Percentiles rank a stretch among this genome's conserved stretches.
These are phyloP conservation scores for Backusella morwellensis DNA, from an alignment of 192 early-diverging fungal species.

Conservation along the genomic window DNA sequence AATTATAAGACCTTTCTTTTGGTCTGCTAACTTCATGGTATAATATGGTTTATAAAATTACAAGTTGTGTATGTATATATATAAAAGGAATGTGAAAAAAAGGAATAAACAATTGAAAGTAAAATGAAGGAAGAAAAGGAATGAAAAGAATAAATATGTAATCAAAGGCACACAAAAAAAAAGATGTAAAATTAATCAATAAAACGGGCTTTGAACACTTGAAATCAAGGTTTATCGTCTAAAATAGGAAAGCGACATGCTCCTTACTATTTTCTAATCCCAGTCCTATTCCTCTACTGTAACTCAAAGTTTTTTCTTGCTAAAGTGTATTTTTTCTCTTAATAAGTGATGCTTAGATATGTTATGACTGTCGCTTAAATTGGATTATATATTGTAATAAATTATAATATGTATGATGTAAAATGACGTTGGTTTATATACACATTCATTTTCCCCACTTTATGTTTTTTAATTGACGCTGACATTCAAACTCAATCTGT, in stretches of 20 bases:
- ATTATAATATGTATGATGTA: not conserved
- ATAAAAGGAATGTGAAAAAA: not conserved
- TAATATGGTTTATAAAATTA: not conserved
- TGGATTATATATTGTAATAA: not conserved
- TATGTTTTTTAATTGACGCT: no score
- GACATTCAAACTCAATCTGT: not conserved
- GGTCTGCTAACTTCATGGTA: constrained; percentile 4
- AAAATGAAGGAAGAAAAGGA: not conserved
- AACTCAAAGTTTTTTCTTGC: not conserved
- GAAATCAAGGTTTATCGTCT: not conserved
- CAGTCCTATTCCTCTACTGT: not conserved
- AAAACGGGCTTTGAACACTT: not conserved
- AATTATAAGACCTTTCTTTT: not conserved
- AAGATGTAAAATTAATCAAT: not conserved
- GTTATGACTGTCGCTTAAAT: not conserved
- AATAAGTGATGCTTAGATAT: not conserved
- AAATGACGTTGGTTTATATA: not conserved
- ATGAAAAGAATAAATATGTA: not conserved
- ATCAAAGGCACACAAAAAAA: not conserved
- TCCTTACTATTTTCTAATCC: not conserved
- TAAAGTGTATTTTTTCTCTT: not conserved
- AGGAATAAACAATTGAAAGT: not conserved
- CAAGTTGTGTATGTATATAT: not conserved
- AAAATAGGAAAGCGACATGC: not conserved
- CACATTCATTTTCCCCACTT: no score